phyloP scores from a whole-genome alignment of 2,329 filamentous ascomycete species.

The Colletotrichum eleusines region DNA sequence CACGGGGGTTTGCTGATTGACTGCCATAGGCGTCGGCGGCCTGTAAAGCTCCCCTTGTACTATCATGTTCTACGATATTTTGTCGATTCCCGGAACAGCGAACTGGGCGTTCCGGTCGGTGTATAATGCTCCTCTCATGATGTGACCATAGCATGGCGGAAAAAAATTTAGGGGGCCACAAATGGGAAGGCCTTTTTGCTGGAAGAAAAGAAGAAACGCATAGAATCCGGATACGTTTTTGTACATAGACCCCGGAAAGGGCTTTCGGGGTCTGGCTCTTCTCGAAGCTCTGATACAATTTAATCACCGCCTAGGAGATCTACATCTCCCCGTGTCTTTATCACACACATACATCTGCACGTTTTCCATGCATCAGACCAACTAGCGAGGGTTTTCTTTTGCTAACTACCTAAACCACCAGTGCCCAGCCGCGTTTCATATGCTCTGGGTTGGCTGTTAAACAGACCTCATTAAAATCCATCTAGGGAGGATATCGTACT shows the following conservation, averaged over 20 bases:
- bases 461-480: not conserved
- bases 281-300: slow-evolving; percentile 34
- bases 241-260: slow-evolving; percentile 34
- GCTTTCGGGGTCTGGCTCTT: slow-evolving; percentile 27
- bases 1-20: slow-evolving; percentile 10
- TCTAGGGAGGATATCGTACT: slow-evolving; percentile 17
- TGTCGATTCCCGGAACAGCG: slow-evolving; percentile 40
- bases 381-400: not conserved
- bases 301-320: slow-evolving; percentile 37
- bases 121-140: slow-evolving; percentile 63
- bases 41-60: slow-evolving; percentile 48
- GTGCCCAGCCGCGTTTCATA: not conserved
- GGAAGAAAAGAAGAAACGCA: slow-evolving; percentile 36
- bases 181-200: slow-evolving; percentile 34
- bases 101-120: slow-evolving; percentile 47
- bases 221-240: slow-evolving; percentile 35
- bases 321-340: slow-evolving; percentile 28
- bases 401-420: not conserved
- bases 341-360: not conserved
- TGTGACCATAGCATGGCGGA: slow-evolving; percentile 44
- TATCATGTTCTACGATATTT: slow-evolving; percentile 46
- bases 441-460: not conserved
- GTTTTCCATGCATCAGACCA: too few species aligned
- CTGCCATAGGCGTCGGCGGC: slow-evolving; percentile 23
- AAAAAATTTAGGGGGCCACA: slow-evolving; percentile 14